Evolutionary conservation across 2,329 filamentous ascomycete genomes (phyloP), one percentile per base, ranked within the genome.

Genomic region (Microsporum ferrugineum): DNA sequence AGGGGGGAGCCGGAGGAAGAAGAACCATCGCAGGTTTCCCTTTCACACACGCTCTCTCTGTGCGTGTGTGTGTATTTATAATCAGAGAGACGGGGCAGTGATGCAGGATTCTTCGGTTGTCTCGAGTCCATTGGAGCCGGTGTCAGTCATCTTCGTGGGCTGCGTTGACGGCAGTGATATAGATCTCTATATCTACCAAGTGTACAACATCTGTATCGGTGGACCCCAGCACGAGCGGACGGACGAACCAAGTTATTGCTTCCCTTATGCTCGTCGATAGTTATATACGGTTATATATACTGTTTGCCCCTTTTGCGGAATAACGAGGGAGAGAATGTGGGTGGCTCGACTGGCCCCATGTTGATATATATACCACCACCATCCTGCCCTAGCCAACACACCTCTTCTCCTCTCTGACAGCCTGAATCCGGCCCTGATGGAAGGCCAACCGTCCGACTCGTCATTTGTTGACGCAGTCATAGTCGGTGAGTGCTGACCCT

Each of bases 381-480:
- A 10, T 49, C 45, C 49, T 55, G 49, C 49, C 31, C 17, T 23
- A 23, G 23, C 8, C 31, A 14, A 8, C 12, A 5, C 31, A 29
- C 31, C 31, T 55, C 31, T 23, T 12, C n/a, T 7, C 23, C 10
- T 47, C 33, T 34, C 49, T 55, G 31, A 55, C 31, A 55, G 14
- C 49, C n/a, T 34, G 49, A 36, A 36, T 36, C 31, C n/a, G 8
- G 43, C 45, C 45, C 56, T 23, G 17, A 65, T 65, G 61, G 61
- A 59, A 58, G 57, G 60, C 27, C 36, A 53, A 53, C 57, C 38
- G 2, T 36, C 33, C 6, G 57, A 53, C 27, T 41, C 58, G 17
- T 63, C 63, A 60, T 64, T 68, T 49, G 60, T 66, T 60, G 68
- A 71, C 65, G 69, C 68, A 27, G 68, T 71, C 60, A 70, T 71